Percentiles rank a stretch among this genome's conserved stretches.
Conservation (phyloP, 2,329 filamentous ascomycete species). For the Curvularia eragrostidis region DNA sequence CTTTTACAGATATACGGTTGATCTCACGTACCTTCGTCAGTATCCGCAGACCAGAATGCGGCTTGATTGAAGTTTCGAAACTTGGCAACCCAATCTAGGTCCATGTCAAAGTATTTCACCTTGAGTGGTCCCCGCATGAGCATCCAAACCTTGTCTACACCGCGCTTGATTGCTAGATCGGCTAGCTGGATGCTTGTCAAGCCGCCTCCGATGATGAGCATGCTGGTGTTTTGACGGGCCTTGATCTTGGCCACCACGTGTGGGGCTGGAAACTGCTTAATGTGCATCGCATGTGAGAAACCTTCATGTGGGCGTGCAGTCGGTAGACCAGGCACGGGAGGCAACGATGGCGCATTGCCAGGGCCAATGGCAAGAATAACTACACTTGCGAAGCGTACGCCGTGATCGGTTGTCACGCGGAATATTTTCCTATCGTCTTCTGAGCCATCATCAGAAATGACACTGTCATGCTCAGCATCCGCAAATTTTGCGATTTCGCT, state of each 20-base stretch:
- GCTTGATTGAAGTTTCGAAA: constrained; percentile 80
- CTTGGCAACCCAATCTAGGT: constrained; percentile 80
- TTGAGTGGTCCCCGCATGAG: constrained; percentile 68
- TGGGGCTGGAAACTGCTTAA: constrained; percentile 64
- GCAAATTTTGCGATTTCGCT: constrained; percentile 51
- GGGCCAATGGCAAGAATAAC: constrained; percentile 76
- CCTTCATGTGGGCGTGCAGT: constrained; percentile 53
- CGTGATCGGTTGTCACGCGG: constrained; percentile 65
- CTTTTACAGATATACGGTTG: neutral
- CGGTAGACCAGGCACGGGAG: constrained; percentile 55
- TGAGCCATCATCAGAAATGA: constrained; percentile 26
- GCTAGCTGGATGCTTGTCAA: constrained; percentile 77
- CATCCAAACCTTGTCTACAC: constrained; percentile 72
- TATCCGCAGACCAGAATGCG: constrained; percentile 77
- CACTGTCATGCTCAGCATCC: constrained; percentile 26
- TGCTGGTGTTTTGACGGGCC: constrained; percentile 57
- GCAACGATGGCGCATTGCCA: constrained; percentile 60
- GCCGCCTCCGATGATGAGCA: constrained; percentile 77
- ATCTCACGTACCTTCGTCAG: constrained; percentile 60
- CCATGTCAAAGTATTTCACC: constrained; percentile 80
- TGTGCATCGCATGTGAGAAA: constrained; percentile 70
- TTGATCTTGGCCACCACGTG: constrained; percentile 62
- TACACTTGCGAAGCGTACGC: constrained; percentile 63
- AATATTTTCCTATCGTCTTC: constrained; percentile 64
- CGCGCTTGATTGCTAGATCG: constrained; percentile 68